Evolutionary conservation across 1,139 yeast genomes (phyloP).

Genomic region (Nakaseomyces uthaithaninus): DNA sequence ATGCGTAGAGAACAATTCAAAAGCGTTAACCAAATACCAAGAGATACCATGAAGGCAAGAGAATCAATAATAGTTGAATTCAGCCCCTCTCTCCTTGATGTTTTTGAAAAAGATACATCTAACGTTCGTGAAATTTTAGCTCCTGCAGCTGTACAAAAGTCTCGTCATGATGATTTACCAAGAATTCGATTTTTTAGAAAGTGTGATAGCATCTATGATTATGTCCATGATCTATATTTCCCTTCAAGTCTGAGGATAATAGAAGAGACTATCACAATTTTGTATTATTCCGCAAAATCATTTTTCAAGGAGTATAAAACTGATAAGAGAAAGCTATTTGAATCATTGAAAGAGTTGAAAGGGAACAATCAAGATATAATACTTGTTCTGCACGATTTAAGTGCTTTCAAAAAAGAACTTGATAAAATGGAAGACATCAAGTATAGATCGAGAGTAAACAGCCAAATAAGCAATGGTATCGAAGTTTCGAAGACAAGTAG

Average conservation of each 20-base stretch:
- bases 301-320: slow-evolving; percentile 35
- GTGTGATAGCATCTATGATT: slow-evolving; percentile 38
- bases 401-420: slow-evolving; percentile 38
- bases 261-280: slow-evolving; percentile 39
- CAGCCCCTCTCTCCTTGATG: slow-evolving; percentile 25
- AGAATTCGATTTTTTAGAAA: slow-evolving; percentile 31
- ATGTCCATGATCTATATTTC: slow-evolving; percentile 42
- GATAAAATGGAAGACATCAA: slow-evolving; percentile 40
- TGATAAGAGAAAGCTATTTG: slow-evolving; percentile 24
- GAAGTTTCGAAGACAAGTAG: slow-evolving; percentile 14
- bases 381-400: slow-evolving; percentile 44
- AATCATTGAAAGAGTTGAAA: slow-evolving; percentile 20
- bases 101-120: slow-evolving; percentile 15
- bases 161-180: slow-evolving; percentile 24
- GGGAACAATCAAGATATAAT: slow-evolving; percentile 32
- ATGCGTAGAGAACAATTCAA: slow-evolving; percentile 33
- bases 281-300: slow-evolving; percentile 42
- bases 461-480: slow-evolving; percentile 13
- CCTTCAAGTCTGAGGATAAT: slow-evolving; percentile 41
- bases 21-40: slow-evolving; percentile 42
- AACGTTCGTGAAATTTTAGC: slow-evolving; percentile 22
- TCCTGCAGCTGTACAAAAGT: slow-evolving; percentile 28
- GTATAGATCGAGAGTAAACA: slow-evolving; percentile 36
- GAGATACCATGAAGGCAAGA: slow-evolving; percentile 45
- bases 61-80: slow-evolving; percentile 41